A percentile compares a stretch with the other conserved stretches of the same genome.
phyloP scores from a whole-genome alignment of 768 basidiomycete species.

The Daedaleopsis nitida region DNA sequence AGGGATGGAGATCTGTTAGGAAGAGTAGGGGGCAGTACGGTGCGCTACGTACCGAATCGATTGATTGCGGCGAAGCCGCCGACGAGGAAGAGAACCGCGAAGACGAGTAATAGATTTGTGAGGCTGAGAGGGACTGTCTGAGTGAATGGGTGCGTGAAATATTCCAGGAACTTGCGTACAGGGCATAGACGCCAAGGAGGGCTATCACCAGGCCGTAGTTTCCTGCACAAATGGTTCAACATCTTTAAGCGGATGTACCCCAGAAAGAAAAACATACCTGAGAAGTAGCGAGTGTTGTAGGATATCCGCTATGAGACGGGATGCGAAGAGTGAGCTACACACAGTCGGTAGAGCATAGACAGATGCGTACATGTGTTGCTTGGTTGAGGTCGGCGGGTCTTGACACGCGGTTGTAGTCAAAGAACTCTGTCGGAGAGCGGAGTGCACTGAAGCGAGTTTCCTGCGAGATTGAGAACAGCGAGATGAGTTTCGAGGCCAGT shows the following conservation, averaged over 20 bases:
- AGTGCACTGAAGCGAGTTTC: slow-evolving; percentile 79
- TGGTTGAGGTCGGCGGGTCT: slow-evolving; percentile 79
- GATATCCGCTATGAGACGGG: slow-evolving; percentile 69
- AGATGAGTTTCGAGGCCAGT: slow-evolving; percentile 10
- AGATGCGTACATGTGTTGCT: slow-evolving; percentile 64
- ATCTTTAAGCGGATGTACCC: not conserved
- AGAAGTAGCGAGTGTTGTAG: slow-evolving; percentile 92
- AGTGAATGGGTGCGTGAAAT: not conserved
- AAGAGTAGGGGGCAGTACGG: not conserved
- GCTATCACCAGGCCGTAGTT: slow-evolving; percentile 86
- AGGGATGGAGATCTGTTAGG: not conserved
- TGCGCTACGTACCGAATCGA: slow-evolving; percentile 67
- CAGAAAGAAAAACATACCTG: slow-evolving; percentile 43
- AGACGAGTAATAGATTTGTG: slow-evolving; percentile 78
- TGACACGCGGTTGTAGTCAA: slow-evolving; percentile 83
- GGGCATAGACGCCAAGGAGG: slow-evolving; percentile 79
- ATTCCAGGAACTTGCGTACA: slow-evolving; percentile 51
- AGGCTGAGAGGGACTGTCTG: slow-evolving; percentile 47
- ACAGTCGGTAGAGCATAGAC: not conserved
- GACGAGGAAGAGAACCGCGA: slow-evolving; percentile 85
- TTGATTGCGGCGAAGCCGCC: slow-evolving; percentile 92
- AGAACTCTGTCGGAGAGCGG: slow-evolving; percentile 75
- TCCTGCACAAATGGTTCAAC: slow-evolving; percentile 43
- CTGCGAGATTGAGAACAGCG: slow-evolving; percentile 37
- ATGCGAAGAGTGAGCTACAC: slow-evolving; percentile 4